Percentiles rank a stretch among this genome's conserved stretches.
phyloP scores from a whole-genome alignment of 1,284 basidiomycete genomes.

The Ceratorhiza oryzae-sativae region DNA sequence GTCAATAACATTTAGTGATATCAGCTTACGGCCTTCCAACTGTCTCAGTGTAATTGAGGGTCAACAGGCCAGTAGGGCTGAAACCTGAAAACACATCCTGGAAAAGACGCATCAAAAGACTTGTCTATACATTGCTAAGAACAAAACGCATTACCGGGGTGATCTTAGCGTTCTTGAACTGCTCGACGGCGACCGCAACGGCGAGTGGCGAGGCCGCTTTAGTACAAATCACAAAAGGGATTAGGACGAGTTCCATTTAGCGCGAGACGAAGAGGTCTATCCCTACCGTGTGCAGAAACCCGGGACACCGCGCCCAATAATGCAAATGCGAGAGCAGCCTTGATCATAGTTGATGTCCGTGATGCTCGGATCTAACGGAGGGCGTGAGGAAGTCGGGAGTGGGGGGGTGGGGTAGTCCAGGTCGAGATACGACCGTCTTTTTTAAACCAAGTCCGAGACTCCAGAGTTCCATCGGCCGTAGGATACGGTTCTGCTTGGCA shows the following conservation, averaged over 20 bases:
- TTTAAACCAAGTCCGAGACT: background rate
- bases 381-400: background rate
- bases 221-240: background rate
- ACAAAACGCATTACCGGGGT: constrained; percentile 41
- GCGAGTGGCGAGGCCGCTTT: constrained; percentile 42
- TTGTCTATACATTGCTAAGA: background rate
- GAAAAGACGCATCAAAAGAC: background rate
- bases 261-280: background rate
- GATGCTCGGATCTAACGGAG: background rate
- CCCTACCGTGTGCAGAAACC: constrained; percentile 27
- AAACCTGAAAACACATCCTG: constrained; percentile 43
- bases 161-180: constrained; percentile 44
- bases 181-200: constrained; percentile 41
- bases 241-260: background rate
- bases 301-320: constrained; percentile 9
- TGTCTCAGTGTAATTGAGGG: constrained; percentile 37
- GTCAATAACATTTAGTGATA: background rate
- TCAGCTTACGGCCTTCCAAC: constrained; percentile 17
- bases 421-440: background rate
- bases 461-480: background rate
- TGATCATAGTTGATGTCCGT: constrained; percentile 3
- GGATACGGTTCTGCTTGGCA: constrained; percentile 7
- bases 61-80: constrained; percentile 41
- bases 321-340: background rate
- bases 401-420: background rate